Base-by-base conservation (phyloP, 2,329 filamentous ascomycete genomes). In the Trichoderma cornu-damae region DNA sequence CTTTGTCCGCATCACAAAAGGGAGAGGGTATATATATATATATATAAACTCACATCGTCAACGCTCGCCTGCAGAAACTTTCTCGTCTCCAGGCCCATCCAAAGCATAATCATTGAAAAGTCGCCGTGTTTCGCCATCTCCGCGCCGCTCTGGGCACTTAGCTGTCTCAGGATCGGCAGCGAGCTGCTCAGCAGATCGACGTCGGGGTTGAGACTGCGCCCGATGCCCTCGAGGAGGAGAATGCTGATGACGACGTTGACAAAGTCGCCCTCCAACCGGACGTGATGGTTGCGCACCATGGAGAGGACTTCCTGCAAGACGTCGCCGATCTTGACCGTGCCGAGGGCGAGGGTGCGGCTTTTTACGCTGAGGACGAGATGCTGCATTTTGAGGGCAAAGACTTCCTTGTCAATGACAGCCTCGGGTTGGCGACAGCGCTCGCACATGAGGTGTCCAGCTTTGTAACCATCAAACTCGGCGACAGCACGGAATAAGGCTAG, bases 201-300 rank as follows among this genome's bases (percentile, higher is more conserved):
- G 53, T 93, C 79, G 0, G 94, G 93, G 69, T 97, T 87, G 14
- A 99, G 75, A 59, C 80, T 90, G 60, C 94, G 82, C 0, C 94
- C 94, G 66, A 97, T 99, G 6, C 94, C 94, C 70, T 99, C 94
- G 1, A 99, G 79, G 2, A 99, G 79, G 32, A 99, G 76, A 53
- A 97, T 96, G 59, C 90, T 96, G 59, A 99, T 87, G 28, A 99
- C 93, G 4, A 99, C 94, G 68, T 99, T 99, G 69, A 99, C 91
- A 69, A 97, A 99, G 70, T 99, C 94, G 7, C 94, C 94, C 72
- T 99, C 94, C 50, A 99, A 81, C 7, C 94, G 82, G 3, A 99
- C 94, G 68, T 99, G 94, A 70, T 99, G 94, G 8, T 79, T 77
- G 56, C 94, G 84, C 28, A 99, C 94, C 91, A 99, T 96, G 59